Conservation (phyloP, 2,329 filamentous ascomycete species). For the Trichoderma atrobrunneum region DNA sequence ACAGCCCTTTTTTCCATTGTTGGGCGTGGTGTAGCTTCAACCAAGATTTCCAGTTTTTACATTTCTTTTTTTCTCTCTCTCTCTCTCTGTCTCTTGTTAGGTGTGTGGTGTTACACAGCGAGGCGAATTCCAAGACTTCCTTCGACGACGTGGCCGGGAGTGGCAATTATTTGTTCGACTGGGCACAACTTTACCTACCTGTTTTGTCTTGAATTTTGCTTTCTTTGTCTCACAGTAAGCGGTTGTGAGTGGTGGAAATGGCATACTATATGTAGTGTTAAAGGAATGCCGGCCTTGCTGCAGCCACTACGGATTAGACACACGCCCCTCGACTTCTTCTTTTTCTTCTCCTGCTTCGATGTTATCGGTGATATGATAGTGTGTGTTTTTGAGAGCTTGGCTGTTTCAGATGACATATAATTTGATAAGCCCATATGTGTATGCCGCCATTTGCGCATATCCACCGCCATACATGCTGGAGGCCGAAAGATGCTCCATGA, state of each 20-base stretch:
- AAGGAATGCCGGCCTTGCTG: not conserved
- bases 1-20: not conserved
- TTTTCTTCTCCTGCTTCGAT: not conserved
- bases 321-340: not conserved
- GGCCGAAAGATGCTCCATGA: not conserved
- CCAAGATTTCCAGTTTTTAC: not conserved
- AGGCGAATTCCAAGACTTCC: not conserved
- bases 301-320: not conserved
- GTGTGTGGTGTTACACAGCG: not conserved
- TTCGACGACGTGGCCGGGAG: not conserved
- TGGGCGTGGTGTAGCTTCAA: not conserved
- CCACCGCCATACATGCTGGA: not conserved
- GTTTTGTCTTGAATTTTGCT: not conserved
- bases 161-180: not conserved
- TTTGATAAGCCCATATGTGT: not conserved
- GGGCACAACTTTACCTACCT: not conserved
- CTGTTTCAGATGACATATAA: not conserved
- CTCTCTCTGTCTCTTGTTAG: not conserved
- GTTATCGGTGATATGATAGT: not conserved
- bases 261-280: not conserved
- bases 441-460: not conserved
- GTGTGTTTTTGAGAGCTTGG: not conserved
- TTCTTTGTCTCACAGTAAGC: not conserved
- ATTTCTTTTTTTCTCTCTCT: not conserved
- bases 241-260: not conserved